These are phyloP conservation scores for Suhomyces wounanorum DNA, from an alignment of 1,139 yeast genomes.

Conservation along the genomic window DNA sequence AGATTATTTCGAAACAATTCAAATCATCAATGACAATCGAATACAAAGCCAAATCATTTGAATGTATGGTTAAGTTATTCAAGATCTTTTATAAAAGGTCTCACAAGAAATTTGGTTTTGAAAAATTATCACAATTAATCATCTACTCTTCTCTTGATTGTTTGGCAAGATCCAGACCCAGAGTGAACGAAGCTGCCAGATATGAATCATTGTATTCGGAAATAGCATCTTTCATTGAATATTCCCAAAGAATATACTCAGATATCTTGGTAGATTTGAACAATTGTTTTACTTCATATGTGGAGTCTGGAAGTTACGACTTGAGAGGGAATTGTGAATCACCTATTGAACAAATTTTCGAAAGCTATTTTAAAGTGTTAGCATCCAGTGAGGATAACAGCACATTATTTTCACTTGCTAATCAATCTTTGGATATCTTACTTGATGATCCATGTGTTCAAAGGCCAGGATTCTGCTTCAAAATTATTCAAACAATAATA, in stretches of 20 bases:
- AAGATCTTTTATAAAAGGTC: slow-evolving; percentile 12
- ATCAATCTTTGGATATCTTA: slow-evolving; percentile 21
- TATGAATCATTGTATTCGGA: neutral
- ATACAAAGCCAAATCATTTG: slow-evolving; percentile 24
- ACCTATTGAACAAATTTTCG: neutral
- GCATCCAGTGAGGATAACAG: neutral
- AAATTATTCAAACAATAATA: slow-evolving; percentile 13
- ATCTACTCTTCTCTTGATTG: slow-evolving; percentile 15
- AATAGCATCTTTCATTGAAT: neutral
- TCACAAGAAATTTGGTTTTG: neutral
- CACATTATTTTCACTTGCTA: slow-evolving; percentile 14
- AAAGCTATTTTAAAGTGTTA: slow-evolving; percentile 6
- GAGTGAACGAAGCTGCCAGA: neutral
- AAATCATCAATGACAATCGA: slow-evolving; percentile 18
- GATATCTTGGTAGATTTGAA: neutral
- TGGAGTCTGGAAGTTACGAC: neutral
- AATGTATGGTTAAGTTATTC: slow-evolving; percentile 22
- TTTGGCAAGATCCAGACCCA: slow-evolving; percentile 11
- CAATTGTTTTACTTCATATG: neutral
- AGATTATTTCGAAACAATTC: slow-evolving; percentile 23
- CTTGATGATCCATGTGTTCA: slow-evolving; percentile 20
- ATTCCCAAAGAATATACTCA: neutral
- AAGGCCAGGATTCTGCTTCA: slow-evolving; percentile 18
- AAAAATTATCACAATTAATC: slow-evolving; percentile 7
- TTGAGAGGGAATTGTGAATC: neutral